These are phyloP conservation scores for Xylariaceae sp. DNA, from an alignment of 2,329 filamentous ascomycete genomes.

Conservation along the genomic window DNA sequence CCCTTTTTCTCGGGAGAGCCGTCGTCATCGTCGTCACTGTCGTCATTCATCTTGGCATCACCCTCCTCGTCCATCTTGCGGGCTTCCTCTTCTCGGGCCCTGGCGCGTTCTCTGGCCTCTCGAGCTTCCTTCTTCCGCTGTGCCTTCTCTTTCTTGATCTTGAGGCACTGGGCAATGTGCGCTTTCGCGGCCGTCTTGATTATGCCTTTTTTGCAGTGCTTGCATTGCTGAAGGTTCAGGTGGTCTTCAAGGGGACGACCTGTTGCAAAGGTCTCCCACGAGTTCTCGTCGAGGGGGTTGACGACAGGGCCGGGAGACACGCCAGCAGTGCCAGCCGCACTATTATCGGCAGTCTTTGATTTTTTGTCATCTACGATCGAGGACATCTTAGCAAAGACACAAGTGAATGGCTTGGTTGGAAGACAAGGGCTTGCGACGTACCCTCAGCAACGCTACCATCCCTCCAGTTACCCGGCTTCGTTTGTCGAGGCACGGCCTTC, in stretches of 20 bases:
- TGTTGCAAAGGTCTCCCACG: constrained; percentile 74
- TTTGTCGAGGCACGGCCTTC: constrained; percentile 57
- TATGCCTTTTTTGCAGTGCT: constrained; percentile 89
- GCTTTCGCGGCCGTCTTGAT: constrained; percentile 69
- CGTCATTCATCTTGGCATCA: constrained; percentile 34
- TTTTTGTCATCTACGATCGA: constrained; percentile 49
- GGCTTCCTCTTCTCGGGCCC: constrained; percentile 54
- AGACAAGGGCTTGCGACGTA: constrained; percentile 29
- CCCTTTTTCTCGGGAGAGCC: constrained; percentile 38
- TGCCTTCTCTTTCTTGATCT: constrained; percentile 78
- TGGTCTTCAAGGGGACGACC: constrained; percentile 77
- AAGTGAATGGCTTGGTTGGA: neutral
- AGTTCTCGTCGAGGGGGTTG: constrained; percentile 69
- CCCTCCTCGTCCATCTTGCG: constrained; percentile 46
- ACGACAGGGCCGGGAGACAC: constrained; percentile 52
- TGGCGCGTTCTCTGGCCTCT: constrained; percentile 64
- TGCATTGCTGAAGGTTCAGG: constrained; percentile 79
- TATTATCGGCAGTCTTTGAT: constrained; percentile 36
- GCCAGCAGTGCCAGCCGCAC: constrained; percentile 36
- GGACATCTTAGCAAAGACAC: neutral
- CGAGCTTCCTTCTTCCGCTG: constrained; percentile 72
- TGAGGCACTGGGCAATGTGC: constrained; percentile 80
- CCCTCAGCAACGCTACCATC: constrained; percentile 62
- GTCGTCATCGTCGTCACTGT: constrained; percentile 46
- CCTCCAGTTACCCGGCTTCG: constrained; percentile 67